phyloP scores from a whole-genome alignment of 2,329 filamentous ascomycete genomes.

The Penicillium sp. region DNA sequence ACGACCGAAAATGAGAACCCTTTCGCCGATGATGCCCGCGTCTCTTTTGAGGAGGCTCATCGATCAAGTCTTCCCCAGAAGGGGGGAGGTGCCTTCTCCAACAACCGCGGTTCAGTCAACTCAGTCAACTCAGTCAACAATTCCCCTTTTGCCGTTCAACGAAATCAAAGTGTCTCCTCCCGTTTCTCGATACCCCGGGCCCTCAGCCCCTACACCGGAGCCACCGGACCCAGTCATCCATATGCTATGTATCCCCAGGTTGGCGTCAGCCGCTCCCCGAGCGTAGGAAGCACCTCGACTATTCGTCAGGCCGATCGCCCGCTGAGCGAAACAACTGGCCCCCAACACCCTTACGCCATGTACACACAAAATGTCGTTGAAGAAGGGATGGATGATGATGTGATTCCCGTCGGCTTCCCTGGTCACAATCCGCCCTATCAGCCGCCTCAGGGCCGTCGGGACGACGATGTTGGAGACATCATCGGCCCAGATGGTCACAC shows the following conservation, averaged over 20 bases:
- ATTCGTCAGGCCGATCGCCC: conserved; percentile 62
- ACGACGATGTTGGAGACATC: conserved; percentile 84
- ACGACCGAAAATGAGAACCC: conserved; percentile 37
- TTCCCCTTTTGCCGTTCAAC: conserved; percentile 38
- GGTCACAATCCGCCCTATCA: conserved; percentile 70
- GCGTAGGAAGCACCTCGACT: conserved; percentile 74
- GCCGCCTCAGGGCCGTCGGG: conserved; percentile 66
- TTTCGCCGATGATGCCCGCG: conserved; percentile 41
- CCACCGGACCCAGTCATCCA: conserved; percentile 77
- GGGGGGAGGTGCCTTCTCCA: conserved; percentile 30
- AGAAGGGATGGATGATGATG: conserved; percentile 52
- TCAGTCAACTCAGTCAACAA: conserved; percentile 37
- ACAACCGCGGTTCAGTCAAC: conserved; percentile 38
- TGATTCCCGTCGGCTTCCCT: conserved; percentile 74
- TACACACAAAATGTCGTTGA: conserved; percentile 81
- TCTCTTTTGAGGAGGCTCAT: conserved; percentile 37
- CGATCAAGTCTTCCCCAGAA: conserved; percentile 44
- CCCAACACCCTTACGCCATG: conserved; percentile 83
- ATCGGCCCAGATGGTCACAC: conserved; percentile 87
- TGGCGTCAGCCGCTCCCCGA: conserved; percentile 60
- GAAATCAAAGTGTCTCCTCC: conserved; percentile 51
- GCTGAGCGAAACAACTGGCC: conserved; percentile 65
- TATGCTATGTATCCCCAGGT: conserved; percentile 85
- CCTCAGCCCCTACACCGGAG: conserved; percentile 70
- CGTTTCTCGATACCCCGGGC: conserved; percentile 51